phyloP scores from a whole-genome alignment of 164 flowering plant genomes.

The Kingdonia uniflora region DNA sequence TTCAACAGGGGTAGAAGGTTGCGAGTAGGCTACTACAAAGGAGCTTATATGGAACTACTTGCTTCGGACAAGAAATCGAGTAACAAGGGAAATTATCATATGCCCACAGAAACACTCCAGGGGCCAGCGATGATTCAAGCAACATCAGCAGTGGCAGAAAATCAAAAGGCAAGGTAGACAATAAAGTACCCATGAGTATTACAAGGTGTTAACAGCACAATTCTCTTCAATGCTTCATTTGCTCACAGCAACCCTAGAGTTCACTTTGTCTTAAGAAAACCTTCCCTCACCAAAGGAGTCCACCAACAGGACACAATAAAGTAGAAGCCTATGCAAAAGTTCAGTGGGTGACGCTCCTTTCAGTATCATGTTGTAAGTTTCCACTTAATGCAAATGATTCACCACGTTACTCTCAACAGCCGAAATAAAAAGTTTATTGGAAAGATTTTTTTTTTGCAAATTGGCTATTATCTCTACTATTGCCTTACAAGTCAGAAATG shows the following conservation, averaged over 20 bases:
- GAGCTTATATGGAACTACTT: slow-evolving; percentile 2
- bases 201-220: slow-evolving; percentile 1
- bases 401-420: no score
- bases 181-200: background rate
- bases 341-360: no score
- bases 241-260: slow-evolving; percentile 2
- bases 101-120: background rate
- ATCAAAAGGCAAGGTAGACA: background rate
- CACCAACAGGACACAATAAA: no score
- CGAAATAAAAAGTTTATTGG: no score
- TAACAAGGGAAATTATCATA: background rate
- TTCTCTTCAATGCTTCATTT: background rate
- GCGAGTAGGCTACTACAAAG: no score
- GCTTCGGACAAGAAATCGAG: background rate
- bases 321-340: no score
- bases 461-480: no score
- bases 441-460: no score
- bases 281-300: background rate
- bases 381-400: no score
- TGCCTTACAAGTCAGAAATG: no score
- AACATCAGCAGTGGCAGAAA: background rate
- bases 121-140: background rate
- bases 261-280: slow-evolving; percentile 1
- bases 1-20: no score
- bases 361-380: no score